Conservation (phyloP, 768 basidiomycete species). For the Leccinum longicurvipes region DNA sequence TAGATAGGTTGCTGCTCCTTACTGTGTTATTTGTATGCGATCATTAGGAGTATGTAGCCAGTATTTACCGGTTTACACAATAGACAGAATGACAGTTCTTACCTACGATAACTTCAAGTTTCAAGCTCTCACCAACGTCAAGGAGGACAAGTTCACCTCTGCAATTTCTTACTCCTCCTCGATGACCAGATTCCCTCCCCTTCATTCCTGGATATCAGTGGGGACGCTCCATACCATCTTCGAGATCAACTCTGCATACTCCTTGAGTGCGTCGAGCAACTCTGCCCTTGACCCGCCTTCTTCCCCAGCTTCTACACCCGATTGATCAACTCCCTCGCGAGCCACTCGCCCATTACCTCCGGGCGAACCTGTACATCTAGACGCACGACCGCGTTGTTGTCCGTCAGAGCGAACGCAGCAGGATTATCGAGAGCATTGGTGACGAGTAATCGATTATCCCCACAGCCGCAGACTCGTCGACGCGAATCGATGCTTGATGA, state of each 20-base stretch:
- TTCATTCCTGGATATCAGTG: conserved; percentile 51
- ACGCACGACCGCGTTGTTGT: conserved; percentile 92
- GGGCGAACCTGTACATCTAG: conserved; percentile 87
- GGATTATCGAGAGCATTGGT: too few species aligned
- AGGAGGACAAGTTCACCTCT: conserved; percentile 71
- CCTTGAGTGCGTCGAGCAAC: conserved; percentile 57
- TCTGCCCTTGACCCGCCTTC: conserved; percentile 72
- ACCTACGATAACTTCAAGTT: too few species aligned
- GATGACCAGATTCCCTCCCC: conserved; percentile 52
- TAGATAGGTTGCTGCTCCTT: too few species aligned
- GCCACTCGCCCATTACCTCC: conserved; percentile 83
- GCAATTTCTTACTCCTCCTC: conserved; percentile 88
- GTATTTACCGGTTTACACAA: too few species aligned
- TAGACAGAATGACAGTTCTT: too few species aligned
- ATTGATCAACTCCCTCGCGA: conserved; percentile 86
- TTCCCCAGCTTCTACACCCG: conserved; percentile 94
- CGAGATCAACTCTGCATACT: conserved; percentile 65
- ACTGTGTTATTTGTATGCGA: too few species aligned
- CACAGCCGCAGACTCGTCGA: conserved; percentile 38
- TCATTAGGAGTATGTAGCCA: too few species aligned
- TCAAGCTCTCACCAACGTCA: conserved; percentile 55
- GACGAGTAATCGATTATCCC: conserved; percentile 92
- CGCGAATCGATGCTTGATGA: neutral
- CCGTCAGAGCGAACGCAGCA: too few species aligned
- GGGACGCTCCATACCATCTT: conserved; percentile 77